phyloP scores from a whole-genome alignment of 805 yeast species.

The Cyberlindnera euphorbiiphila region DNA sequence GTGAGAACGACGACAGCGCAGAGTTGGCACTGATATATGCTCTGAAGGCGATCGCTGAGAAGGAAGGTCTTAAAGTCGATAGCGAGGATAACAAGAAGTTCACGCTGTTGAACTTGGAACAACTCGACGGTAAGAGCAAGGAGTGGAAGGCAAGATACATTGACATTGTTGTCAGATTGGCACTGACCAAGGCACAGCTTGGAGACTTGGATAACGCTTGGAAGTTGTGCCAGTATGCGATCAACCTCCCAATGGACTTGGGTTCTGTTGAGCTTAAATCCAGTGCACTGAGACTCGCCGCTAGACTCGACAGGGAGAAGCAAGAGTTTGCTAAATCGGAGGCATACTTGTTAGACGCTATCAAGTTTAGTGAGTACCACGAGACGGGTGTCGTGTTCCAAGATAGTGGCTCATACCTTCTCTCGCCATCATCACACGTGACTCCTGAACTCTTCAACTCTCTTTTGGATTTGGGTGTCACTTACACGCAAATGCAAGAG shows the following conservation, averaged over 20 bases:
- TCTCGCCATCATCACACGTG: constrained; percentile 14
- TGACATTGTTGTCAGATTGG: constrained; percentile 38
- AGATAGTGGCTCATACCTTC: constrained; percentile 18
- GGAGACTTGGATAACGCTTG: constrained; percentile 28
- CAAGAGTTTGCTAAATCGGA: constrained; percentile 28
- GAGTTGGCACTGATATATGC: constrained; percentile 31
- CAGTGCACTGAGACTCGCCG: constrained; percentile 34
- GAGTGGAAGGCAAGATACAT: constrained; percentile 33
- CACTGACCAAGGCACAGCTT: constrained; percentile 30
- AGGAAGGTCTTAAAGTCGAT: constrained; percentile 26
- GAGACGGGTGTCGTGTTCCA: constrained; percentile 19
- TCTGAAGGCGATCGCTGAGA: constrained; percentile 30
- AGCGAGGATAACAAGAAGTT: constrained; percentile 19
- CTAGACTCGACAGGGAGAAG: constrained; percentile 28
- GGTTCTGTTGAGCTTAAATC: constrained; percentile 24
- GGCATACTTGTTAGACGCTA: constrained; percentile 28
- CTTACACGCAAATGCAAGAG: constrained; percentile 20
- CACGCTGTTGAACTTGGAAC: constrained; percentile 22
- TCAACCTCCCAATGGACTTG: constrained; percentile 30
- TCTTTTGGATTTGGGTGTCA: constrained; percentile 26
- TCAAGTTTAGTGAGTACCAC: constrained; percentile 25
- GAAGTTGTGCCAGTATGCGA: constrained; percentile 27
- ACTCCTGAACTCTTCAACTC: constrained; percentile 24
- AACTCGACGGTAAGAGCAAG: constrained; percentile 26
- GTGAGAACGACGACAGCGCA: constrained; percentile 31